These are phyloP conservation scores for Fraxinus anomala DNA, from an alignment of 257 asterid genomes.

Conservation along the genomic window DNA sequence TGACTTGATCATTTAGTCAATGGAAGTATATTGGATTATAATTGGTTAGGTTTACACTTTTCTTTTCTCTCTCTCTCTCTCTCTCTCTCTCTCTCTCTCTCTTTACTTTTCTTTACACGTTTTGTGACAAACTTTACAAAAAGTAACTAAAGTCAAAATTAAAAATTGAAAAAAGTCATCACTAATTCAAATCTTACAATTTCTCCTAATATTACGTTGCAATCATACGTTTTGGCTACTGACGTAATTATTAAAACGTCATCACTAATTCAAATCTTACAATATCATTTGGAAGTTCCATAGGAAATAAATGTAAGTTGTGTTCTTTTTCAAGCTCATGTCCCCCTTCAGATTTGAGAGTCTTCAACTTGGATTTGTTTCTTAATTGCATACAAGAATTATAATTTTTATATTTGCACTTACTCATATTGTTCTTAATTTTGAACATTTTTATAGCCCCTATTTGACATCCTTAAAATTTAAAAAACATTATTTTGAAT, in stretches of 20 bases:
- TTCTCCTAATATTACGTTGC: background rate
- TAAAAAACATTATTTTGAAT: no score
- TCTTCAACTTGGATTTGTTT: no score
- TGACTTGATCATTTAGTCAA: background rate
- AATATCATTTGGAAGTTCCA: background rate
- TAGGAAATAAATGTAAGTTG: background rate
- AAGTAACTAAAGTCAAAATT: background rate
- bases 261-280: background rate
- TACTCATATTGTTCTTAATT: no score
- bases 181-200: no score
- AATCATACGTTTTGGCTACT: background rate
- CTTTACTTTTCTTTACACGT: background rate
- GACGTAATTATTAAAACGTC: background rate
- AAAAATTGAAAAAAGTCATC: background rate
- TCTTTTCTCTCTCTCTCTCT: background rate
- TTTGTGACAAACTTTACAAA: background rate
- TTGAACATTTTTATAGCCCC: no score
- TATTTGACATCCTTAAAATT: no score
- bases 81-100: no score
- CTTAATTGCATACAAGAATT: no score
- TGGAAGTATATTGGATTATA: background rate
- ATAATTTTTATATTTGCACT: no score
- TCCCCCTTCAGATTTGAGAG: no score
- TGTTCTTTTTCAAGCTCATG: no score
- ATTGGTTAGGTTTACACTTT: background rate